These are phyloP conservation scores for Neofusicoccum cordaticola DNA, from an alignment of 2,329 filamentous ascomycete species.

Conservation along the genomic window DNA sequence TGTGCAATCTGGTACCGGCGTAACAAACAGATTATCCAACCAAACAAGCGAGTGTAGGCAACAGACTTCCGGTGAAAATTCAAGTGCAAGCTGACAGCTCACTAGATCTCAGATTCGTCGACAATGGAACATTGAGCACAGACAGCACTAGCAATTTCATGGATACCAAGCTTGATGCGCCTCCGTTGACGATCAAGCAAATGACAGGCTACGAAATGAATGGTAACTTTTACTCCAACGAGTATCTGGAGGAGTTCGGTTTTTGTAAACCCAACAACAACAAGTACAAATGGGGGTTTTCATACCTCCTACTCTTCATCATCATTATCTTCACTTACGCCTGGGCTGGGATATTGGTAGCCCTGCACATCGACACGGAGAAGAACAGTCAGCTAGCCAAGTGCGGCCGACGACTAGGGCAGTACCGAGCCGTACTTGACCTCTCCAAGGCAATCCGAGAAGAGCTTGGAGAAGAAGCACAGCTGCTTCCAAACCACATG, in stretches of 20 bases:
- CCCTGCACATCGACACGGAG: neutral
- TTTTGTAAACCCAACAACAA: neutral
- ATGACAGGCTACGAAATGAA: neutral
- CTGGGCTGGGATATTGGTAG: neutral
- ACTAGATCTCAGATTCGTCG: neutral
- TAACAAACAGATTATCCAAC: no score
- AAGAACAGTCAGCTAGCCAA: neutral
- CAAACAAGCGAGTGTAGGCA: no score
- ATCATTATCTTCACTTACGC: neutral
- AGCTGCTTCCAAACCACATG: neutral
- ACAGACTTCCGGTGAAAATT: no score
- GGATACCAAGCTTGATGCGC: neutral
- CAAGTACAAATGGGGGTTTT: neutral
- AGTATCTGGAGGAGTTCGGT: neutral
- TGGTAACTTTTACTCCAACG: neutral
- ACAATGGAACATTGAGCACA: neutral
- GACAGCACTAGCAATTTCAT: neutral
- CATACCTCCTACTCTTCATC: neutral
- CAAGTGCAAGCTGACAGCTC: no score
- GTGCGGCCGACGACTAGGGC: neutral
- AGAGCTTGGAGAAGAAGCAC: neutral
- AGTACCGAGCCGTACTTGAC: neutral
- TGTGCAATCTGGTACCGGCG: no score
- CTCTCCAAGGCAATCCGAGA: neutral
- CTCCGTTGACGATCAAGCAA: neutral